Base-by-base conservation (phyloP, 1,284 basidiomycete species). In the Microbotryum saponariae region DNA sequence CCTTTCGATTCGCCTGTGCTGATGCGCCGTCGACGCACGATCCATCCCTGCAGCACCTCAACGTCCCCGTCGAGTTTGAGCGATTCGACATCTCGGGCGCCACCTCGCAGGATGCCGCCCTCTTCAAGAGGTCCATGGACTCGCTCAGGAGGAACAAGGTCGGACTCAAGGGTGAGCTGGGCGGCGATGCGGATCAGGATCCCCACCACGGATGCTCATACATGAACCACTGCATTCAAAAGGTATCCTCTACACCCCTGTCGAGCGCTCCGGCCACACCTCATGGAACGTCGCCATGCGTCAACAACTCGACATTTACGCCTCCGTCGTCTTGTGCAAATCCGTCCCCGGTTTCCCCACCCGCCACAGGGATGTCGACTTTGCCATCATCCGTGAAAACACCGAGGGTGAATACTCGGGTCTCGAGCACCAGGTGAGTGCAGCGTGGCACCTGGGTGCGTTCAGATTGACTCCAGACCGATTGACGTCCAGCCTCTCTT, bases 231-330 rank as follows among this genome's bases (percentile, higher is more conserved):
- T 31, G 29, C 29, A 31, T 31, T 9, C 21, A 44, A 46, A 51
- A 96, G 91, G 96, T 73, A 97, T 98, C 72, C 88, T 98, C 67
- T 97, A 94, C 81, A 99, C 96, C 53, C 96, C 94, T 70, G 92
- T 96, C 74, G 96, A 93, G 61, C 88, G 91, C 75, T 86, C 85
- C 45, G 93, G 92, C 29, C 96, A 98, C 80, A 93, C 96, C 73
- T 97, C 93, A 66, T 98, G 96, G 96, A 99, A 99, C 78, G 94
- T 99, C 63, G 96, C 96, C 68, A 97, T 99, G 91, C 89, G 96
- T 73, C 94, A 97, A 78, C 89, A 94, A 75, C 88, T 98, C 72
- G 94, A 98, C 79, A 98, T 99, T 72, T 99, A 97, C 78, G 94
- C 96, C 49, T 97, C 93, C 27, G 89, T 98, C 72, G 91, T 96